phyloP scores from a whole-genome alignment of 805 yeast species.

The Hanseniaspora vineae region DNA sequence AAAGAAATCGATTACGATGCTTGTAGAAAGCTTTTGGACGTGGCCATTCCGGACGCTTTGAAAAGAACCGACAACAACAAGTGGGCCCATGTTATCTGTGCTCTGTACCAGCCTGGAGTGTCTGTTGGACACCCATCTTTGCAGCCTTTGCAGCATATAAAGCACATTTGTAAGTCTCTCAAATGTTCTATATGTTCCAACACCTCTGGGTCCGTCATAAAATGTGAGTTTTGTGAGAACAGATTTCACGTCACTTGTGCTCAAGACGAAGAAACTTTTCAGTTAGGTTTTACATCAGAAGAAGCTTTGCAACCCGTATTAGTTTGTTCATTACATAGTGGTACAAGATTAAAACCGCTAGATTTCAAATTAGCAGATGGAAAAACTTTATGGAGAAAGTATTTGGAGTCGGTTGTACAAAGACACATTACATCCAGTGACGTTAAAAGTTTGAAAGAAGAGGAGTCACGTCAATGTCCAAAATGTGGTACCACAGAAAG shows the following conservation, averaged over 20 bases:
- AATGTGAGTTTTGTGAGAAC: constrained; percentile 12
- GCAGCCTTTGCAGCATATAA: constrained; percentile 36
- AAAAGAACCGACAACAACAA: constrained; percentile 48
- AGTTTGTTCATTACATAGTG: constrained; percentile 1
- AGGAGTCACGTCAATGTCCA: constrained; percentile 6
- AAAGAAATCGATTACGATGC: constrained; percentile 37
- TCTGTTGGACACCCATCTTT: constrained; percentile 31
- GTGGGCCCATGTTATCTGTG: constrained; percentile 75
- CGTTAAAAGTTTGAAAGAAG: neutral
- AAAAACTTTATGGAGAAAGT: constrained; percentile 2
- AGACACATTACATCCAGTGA: neutral
- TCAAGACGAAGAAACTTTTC: constrained; percentile 8
- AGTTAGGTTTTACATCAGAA: constrained; percentile 8
- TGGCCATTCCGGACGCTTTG: constrained; percentile 46
- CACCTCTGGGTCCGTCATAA: constrained; percentile 32
- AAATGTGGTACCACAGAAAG: constrained; percentile 8
- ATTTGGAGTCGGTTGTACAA: neutral
- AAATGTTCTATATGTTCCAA: constrained; percentile 35
- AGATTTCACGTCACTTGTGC: constrained; percentile 19
- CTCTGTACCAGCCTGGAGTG: constrained; percentile 38
- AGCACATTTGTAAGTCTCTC: constrained; percentile 19
- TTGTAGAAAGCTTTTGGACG: constrained; percentile 28
- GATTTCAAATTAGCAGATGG: neutral
- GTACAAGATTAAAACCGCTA: neutral
- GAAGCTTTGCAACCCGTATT: constrained; percentile 3